These are phyloP conservation scores for Magnusiomyces paraingens DNA, from an alignment of 1,139 yeast genomes.

Conservation along the genomic window DNA sequence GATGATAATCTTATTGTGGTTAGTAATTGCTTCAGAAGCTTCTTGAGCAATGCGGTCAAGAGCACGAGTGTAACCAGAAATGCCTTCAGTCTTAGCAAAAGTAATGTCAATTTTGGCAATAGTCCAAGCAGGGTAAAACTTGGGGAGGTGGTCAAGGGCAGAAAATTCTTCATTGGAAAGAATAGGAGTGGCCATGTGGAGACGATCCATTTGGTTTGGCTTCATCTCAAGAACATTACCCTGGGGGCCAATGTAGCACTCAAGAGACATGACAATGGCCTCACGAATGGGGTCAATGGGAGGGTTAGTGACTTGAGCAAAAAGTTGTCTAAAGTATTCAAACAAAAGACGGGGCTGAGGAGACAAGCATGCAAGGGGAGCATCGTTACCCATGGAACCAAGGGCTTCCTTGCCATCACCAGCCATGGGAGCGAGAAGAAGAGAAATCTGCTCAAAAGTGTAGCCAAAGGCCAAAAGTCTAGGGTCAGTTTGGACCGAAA, in stretches of 20 bases:
- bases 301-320: constrained; percentile 98
- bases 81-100: constrained; percentile 76
- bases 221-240: constrained; percentile 92
- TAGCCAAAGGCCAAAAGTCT: constrained; percentile 83
- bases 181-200: constrained; percentile 76
- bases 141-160: constrained; percentile 65
- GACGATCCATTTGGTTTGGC: constrained; percentile 84
- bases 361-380: constrained; percentile 92
- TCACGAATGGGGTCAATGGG: constrained; percentile 98
- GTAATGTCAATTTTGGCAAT: constrained; percentile 80
- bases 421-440: constrained; percentile 91
- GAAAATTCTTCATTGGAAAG: constrained; percentile 64
- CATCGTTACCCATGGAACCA: constrained; percentile 98
- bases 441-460: constrained; percentile 82
- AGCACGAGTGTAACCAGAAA: constrained; percentile 76
- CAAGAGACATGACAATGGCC: constrained; percentile 92
- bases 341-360: constrained; percentile 86
- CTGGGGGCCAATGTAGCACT: constrained; percentile 96
- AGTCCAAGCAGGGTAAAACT: constrained; percentile 82
- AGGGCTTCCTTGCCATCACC: constrained; percentile 84
- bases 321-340: constrained; percentile 92
- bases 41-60: constrained; percentile 82
- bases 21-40: constrained; percentile 79
- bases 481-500: constrained; percentile 67
- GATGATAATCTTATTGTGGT: constrained; percentile 65